These are phyloP conservation scores for Monoraphidium neglectum DNA, from an alignment of 139 green algal genomes.

Conservation along the genomic window DNA sequence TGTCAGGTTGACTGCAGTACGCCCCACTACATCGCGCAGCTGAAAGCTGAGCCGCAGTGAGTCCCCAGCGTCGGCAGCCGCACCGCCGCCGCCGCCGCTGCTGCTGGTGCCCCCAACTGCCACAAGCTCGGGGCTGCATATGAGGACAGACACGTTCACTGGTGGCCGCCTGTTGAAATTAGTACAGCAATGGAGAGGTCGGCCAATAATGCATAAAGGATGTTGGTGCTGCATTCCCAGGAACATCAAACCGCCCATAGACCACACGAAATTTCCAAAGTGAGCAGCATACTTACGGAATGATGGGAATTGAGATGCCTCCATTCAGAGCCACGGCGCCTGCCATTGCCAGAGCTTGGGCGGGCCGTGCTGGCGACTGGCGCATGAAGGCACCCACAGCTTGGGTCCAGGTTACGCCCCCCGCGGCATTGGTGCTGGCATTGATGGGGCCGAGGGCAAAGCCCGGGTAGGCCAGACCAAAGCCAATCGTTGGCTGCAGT, in stretches of 20 bases:
- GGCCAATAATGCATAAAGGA: neutral
- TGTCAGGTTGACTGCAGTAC: constrained; percentile 18
- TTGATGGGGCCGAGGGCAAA: no score
- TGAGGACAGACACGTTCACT: neutral
- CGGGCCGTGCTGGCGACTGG: no score
- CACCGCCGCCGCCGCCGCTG: constrained; percentile 34
- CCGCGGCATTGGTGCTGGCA: no score
- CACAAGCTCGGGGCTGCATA: constrained; percentile 34
- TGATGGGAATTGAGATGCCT: no score
- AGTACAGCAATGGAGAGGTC: neutral
- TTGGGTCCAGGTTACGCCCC: no score
- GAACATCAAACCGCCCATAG: neutral
- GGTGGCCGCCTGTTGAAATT: constrained; percentile 14
- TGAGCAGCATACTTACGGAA: no score
- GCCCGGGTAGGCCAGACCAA: neutral
- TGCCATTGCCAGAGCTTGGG: no score
- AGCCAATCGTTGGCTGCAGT: constrained; percentile 14
- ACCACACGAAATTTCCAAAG: no score
- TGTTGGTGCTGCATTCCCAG: neutral
- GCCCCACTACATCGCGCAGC: constrained; percentile 24
- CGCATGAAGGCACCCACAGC: no score
- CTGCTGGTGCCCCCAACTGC: no score
- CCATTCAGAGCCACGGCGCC: no score
- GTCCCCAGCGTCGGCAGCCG: neutral
- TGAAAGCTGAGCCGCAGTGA: constrained; percentile 35